phyloP scores from a whole-genome alignment of 441 rosid genomes.

The Metrosideros polymorpha region DNA sequence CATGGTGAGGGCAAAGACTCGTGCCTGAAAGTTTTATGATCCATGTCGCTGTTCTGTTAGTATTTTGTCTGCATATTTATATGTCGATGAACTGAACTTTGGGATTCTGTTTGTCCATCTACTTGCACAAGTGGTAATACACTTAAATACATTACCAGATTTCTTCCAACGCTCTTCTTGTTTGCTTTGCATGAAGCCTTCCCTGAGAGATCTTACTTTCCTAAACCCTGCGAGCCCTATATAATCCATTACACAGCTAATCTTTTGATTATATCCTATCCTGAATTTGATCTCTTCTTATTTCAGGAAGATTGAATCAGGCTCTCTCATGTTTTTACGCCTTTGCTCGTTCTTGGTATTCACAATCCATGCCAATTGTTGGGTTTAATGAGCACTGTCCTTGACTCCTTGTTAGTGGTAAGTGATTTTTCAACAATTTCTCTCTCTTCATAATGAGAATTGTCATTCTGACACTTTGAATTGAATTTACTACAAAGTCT shows the following conservation, averaged over 20 bases:
- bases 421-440: not conserved
- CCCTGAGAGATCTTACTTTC: not conserved
- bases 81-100: not conserved
- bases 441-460: not conserved
- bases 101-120: not conserved
- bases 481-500: not conserved
- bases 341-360: not conserved
- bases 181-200: not conserved
- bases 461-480: not conserved
- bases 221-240: rapidly evolving
- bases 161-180: not conserved
- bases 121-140: not conserved
- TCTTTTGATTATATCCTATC: not conserved
- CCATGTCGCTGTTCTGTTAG: not conserved
- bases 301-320: not conserved
- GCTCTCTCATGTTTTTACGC: not conserved
- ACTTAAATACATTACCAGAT: not conserved
- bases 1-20: not conserved
- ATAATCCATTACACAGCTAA: not conserved
- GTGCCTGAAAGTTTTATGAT: not conserved
- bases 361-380: not conserved
- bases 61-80: not conserved
- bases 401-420: not conserved
- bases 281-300: not conserved
- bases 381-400: not conserved